phyloP scores from a whole-genome alignment of 2,329 filamentous ascomycete genomes.

The Sordariomycetes sp. region DNA sequence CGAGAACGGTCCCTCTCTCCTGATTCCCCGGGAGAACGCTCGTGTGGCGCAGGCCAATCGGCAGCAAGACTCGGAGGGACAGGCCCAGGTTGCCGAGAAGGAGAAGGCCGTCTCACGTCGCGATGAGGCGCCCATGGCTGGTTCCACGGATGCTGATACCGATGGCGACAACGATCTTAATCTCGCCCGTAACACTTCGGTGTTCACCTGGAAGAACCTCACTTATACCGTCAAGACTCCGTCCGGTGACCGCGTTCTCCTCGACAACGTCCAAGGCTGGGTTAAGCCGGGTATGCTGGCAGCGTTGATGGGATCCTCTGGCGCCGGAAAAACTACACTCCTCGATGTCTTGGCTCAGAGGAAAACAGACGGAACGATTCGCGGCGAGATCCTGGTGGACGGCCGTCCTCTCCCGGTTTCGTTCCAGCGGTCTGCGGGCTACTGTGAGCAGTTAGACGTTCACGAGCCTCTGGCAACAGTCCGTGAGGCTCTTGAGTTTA shows the following conservation, averaged over 20 bases:
- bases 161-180: conserved; percentile 22
- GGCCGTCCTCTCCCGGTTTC: conserved; percentile 57
- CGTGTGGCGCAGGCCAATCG: conserved; percentile 18
- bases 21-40: conserved; percentile 49
- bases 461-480: conserved; percentile 63
- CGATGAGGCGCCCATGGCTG: background rate
- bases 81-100: conserved; percentile 19
- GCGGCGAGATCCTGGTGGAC: conserved; percentile 64
- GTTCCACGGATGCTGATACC: conserved; percentile 27
- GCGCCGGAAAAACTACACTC: conserved; percentile 76
- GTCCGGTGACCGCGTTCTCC: conserved; percentile 48
- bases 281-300: conserved; percentile 69
- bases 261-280: conserved; percentile 74
- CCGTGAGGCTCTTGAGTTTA: conserved; percentile 63
- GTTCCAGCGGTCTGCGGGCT: conserved; percentile 69
- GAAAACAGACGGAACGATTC: conserved; percentile 65
- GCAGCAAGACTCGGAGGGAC: conserved; percentile 30
- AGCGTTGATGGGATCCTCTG: conserved; percentile 69
- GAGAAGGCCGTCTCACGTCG: conserved; percentile 2
- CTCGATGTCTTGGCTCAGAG: conserved; percentile 71
- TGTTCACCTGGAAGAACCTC: conserved; percentile 66
- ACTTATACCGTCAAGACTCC: conserved; percentile 54
- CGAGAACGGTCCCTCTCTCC: conserved; percentile 33
- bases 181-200: conserved; percentile 48
- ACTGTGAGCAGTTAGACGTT: conserved; percentile 71